Percentiles rank a stretch among this genome's conserved stretches.
Conservation (phyloP, 2,329 filamentous ascomycete genomes). For the Cladosporium colombiae region DNA sequence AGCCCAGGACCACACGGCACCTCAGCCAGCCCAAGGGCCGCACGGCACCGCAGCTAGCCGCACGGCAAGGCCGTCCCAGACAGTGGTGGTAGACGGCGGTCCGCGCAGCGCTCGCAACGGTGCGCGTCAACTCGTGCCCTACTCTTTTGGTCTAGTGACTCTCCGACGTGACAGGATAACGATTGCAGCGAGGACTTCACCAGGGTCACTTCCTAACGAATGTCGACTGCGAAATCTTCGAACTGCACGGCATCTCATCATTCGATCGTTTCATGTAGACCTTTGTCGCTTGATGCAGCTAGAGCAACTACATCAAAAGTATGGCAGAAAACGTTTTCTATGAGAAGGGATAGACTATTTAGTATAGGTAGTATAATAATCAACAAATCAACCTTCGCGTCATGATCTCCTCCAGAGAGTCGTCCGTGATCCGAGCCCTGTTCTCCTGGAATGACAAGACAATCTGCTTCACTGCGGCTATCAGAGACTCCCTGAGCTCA, state of each 20-base stretch:
- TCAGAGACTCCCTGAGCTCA: not conserved
- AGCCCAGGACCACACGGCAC: too few relatives aligned
- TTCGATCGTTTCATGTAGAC: not conserved
- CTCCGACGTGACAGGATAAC: not conserved
- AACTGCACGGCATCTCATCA: not conserved
- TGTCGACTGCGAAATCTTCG: not conserved
- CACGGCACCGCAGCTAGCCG: too few relatives aligned
- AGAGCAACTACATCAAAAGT: not conserved
- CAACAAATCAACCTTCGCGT: not conserved
- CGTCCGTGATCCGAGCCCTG: not conserved
- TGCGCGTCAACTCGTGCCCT: not conserved
- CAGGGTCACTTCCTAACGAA: not conserved
- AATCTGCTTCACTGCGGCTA: not conserved
- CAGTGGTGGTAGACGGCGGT: too few relatives aligned
- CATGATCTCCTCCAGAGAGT: not conserved
- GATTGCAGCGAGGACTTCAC: not conserved
- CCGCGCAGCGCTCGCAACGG: not conserved
- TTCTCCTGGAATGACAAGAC: not conserved
- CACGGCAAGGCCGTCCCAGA: too few relatives aligned
- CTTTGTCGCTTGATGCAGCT: not conserved
- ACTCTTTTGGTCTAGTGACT: not conserved
- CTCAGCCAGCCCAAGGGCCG: too few relatives aligned
- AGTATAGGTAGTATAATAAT: not conserved
- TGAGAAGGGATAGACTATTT: not conserved
- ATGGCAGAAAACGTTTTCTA: not conserved